Evolutionary conservation across 495 filamentous ascomycete genomes (phyloP).

Genomic region (Acidomyces sp.): DNA sequence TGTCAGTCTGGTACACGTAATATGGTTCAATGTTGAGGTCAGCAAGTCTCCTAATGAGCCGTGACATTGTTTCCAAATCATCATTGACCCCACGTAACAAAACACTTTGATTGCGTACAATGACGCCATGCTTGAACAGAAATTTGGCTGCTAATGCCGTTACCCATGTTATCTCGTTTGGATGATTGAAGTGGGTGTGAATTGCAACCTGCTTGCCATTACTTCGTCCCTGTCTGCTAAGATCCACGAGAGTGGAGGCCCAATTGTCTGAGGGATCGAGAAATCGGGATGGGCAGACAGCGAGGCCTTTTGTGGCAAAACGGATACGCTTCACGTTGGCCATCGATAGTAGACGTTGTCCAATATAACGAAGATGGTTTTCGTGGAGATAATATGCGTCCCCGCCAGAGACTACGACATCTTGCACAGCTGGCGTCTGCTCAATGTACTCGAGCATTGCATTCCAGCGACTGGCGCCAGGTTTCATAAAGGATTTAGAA

Average conservation of each 20-base stretch:
- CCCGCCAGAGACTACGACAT: conserved; percentile 47
- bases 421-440: conserved; percentile 32
- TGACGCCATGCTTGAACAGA: conserved; percentile 38
- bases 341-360: conserved; percentile 26
- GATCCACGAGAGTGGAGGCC: conserved; percentile 35
- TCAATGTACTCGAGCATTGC: conserved; percentile 39
- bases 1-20: conserved; percentile 48
- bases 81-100: conserved; percentile 46
- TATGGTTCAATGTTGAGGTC: conserved; percentile 44
- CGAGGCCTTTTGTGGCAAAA: conserved; percentile 44
- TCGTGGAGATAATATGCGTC: conserved; percentile 39
- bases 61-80: conserved; percentile 36
- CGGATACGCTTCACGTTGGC: conserved; percentile 36
- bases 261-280: conserved; percentile 40
- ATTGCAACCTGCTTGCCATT: conserved; percentile 44
- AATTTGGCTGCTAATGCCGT: conserved; percentile 36
- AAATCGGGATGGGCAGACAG: conserved; percentile 41
- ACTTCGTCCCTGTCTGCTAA: conserved; percentile 34
- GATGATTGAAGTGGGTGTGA: conserved; percentile 52
- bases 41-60: conserved; percentile 38
- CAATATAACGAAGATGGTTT: conserved; percentile 20
- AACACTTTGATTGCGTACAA: conserved; percentile 32
- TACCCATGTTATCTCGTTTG: conserved; percentile 48
- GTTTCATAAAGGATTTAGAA: conserved; percentile 36
- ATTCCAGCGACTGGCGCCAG: conserved; percentile 32